phyloP scores from a whole-genome alignment of 2,329 filamentous ascomycete species.

The Cryphonectria japonica region DNA sequence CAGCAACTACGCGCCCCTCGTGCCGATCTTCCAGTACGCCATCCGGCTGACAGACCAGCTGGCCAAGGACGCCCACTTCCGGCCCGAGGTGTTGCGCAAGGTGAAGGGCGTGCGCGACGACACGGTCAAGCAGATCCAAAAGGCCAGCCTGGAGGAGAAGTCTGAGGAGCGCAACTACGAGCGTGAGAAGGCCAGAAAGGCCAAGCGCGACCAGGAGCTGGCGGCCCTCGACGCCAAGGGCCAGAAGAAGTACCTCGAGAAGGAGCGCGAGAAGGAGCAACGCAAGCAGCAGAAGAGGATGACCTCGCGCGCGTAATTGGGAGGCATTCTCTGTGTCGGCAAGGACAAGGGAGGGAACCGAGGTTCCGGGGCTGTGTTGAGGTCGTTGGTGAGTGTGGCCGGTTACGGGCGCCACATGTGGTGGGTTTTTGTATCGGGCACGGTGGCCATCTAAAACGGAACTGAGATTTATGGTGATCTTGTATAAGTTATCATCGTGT shows the following conservation, averaged over 20 bases:
- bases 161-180: constrained; percentile 75
- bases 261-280: constrained; percentile 75
- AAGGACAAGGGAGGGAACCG: background rate
- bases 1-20: constrained; percentile 66
- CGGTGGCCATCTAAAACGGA: background rate
- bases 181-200: constrained; percentile 79
- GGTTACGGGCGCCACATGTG: background rate
- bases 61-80: constrained; percentile 78
- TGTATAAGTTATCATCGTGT: background rate
- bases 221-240: constrained; percentile 78
- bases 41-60: constrained; percentile 84
- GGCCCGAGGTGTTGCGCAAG: constrained; percentile 86
- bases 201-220: constrained; percentile 84
- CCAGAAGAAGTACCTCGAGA: constrained; percentile 83
- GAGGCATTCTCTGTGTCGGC: background rate
- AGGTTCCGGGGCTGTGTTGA: background rate
- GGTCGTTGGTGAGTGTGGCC: background rate
- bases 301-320: constrained; percentile 52
- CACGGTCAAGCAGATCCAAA: constrained; percentile 77
- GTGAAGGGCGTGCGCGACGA: constrained; percentile 80
- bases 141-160: constrained; percentile 77
- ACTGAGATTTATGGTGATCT: background rate
- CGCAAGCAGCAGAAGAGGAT: constrained; percentile 59
- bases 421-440: background rate
- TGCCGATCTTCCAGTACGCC: constrained; percentile 80